Conservation (phyloP, 306 rosid species). For the Abrus pulchellus region DNA sequence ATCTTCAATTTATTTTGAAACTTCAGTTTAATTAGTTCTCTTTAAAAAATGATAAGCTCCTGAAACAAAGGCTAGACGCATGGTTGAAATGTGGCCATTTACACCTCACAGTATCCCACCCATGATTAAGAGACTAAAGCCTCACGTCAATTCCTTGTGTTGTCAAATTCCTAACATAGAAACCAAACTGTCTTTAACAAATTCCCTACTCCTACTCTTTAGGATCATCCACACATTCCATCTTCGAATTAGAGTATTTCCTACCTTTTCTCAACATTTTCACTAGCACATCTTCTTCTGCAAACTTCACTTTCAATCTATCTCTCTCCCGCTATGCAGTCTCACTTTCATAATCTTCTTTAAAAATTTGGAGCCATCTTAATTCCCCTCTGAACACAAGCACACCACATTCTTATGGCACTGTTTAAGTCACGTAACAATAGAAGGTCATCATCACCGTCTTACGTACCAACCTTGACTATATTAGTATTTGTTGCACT, state of each 20-base stretch:
- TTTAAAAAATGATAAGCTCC: not conserved
- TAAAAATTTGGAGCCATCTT: constrained; percentile 34
- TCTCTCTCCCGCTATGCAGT: constrained; percentile 2
- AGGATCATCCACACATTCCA: constrained; percentile 74
- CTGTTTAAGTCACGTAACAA: constrained; percentile 65
- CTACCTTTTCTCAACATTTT: constrained; percentile 36
- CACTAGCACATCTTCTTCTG: constrained; percentile 33
- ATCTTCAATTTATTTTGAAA: not conserved
- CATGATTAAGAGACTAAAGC: constrained; percentile 9
- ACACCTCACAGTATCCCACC: not conserved
- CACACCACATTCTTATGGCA: constrained; percentile 57
- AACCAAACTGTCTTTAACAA: constrained; percentile 45
- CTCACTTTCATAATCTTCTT: constrained; percentile 43
- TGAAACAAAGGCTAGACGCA: constrained; percentile 17
- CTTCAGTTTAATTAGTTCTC: not conserved
- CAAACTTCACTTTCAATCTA: constrained; percentile 43
- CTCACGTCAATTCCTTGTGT: constrained; percentile 1
- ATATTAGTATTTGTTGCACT: constrained; percentile 65
- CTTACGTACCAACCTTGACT: constrained; percentile 69
- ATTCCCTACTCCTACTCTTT: constrained; percentile 71
- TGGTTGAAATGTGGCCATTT: not conserved
- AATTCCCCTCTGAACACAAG: not conserved
- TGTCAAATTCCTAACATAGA: constrained; percentile 5
- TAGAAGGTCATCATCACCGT: constrained; percentile 69
- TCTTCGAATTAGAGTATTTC: constrained; percentile 54